phyloP scores from a whole-genome alignment of 192 early-diverging fungal species.

The Borealophlyctis nickersoniae region DNA sequence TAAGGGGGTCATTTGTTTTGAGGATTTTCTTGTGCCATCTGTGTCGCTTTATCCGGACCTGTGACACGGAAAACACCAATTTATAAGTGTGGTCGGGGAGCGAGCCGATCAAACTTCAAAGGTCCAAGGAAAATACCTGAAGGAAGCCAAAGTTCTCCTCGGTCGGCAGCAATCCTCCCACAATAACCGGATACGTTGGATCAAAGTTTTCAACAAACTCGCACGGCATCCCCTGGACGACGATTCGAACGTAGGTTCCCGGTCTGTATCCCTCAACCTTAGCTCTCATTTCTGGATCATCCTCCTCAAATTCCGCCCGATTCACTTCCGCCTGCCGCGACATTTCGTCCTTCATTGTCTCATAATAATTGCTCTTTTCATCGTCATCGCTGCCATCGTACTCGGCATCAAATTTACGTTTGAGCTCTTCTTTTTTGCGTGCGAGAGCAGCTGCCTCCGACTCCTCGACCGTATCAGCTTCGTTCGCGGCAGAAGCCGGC shows the following conservation, averaged over 20 bases:
- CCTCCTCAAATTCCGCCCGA: conserved; percentile 82
- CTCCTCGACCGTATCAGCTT: conserved; percentile 42
- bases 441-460: conserved; percentile 56
- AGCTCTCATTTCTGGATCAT: conserved; percentile 66
- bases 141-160: conserved; percentile 95
- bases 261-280: conserved; percentile 90
- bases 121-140: conserved; percentile 45
- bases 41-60: conserved; percentile 95
- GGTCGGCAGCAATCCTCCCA: conserved; percentile 82
- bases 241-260: conserved; percentile 88
- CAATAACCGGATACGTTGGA: conserved; percentile 83
- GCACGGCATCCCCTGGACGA: conserved; percentile 85
- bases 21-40: conserved; percentile 94
- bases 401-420: conserved; percentile 90
- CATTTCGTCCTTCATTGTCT: conserved; percentile 85
- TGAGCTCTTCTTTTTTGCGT: conserved; percentile 83
- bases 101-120: conserved; percentile 1
- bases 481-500: conserved; percentile 28
- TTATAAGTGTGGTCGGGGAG: not conserved
- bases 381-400: conserved; percentile 70
- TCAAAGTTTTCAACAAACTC: conserved; percentile 95
- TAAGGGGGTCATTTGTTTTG: conserved; percentile 96
- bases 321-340: conserved; percentile 80
- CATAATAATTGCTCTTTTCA: conserved; percentile 78
- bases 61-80: conserved; percentile 9